phyloP scores from a whole-genome alignment of 768 basidiomycete genomes.

The Agaricus blazei region DNA sequence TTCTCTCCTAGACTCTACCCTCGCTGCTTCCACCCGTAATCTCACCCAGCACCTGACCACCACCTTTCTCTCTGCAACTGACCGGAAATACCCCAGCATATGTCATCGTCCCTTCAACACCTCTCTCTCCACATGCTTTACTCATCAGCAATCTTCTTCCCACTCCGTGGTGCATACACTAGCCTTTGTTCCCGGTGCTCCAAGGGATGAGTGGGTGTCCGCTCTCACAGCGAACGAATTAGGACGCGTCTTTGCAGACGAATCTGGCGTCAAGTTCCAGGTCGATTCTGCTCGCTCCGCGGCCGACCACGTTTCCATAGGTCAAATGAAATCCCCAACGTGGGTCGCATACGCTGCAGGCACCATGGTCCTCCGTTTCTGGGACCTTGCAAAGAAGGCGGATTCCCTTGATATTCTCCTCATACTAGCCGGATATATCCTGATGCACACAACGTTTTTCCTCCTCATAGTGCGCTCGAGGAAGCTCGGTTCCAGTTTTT shows the following conservation, averaged over 20 bases:
- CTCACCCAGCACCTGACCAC: conserved; percentile 44
- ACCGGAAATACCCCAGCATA: conserved; percentile 42
- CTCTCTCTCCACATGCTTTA: conserved; percentile 20
- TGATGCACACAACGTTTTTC: conserved; percentile 96
- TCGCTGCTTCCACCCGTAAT: conserved; percentile 40
- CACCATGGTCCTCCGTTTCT: conserved; percentile 76
- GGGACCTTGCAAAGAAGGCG: conserved; percentile 86
- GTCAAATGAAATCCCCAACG: conserved; percentile 72
- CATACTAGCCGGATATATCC: conserved; percentile 86
- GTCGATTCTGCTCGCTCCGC: conserved; percentile 37
- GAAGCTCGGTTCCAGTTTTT: conserved; percentile 66
- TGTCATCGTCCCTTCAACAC: conserved; percentile 37
- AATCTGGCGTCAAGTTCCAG: conserved; percentile 42
- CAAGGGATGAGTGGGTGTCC: conserved; percentile 44
- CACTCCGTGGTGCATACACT: conserved; percentile 41
- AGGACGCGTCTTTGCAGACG: conserved; percentile 25
- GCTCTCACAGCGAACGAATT: conserved; percentile 23
- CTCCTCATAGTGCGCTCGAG: conserved; percentile 86
- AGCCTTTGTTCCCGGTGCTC: conserved; percentile 41
- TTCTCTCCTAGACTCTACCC: conserved; percentile 36
- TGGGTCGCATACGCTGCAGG: conserved; percentile 89
- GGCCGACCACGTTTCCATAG: conserved; percentile 46
- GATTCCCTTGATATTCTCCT: conserved; percentile 95
- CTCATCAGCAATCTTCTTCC: conserved; percentile 31
- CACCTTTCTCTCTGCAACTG: conserved; percentile 34